Evolutionary conservation across 805 yeast species (phyloP), one percentile per base, ranked within the genome.

Genomic region (Metschnikowia matae): DNA sequence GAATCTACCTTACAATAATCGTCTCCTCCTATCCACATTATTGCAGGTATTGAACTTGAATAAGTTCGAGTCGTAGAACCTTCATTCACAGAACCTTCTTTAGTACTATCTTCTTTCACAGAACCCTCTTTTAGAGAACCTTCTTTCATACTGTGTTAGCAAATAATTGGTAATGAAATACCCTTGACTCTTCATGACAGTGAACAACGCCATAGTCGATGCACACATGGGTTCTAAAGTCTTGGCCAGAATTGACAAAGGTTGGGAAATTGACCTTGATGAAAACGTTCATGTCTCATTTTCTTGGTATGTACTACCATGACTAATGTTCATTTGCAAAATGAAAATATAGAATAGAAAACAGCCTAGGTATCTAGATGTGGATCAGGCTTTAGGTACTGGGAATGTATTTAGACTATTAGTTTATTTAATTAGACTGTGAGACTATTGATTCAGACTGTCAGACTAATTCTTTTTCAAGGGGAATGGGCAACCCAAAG

Each of bases 251-350:
- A 71, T 90, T 26, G 97, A 90, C 34, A 78, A 76, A 60, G 62
- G 71, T 17, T 94, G 97, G 97, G 99, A 99, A 70, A 83, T 94
- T 44, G 91, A 89, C 68, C 75, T 79, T 15, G 97, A 91, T 63
- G n/a, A 68, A 70, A 6, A 71, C 82, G 5, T 70, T 88, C 18
- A 75, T 83, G 42, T 67, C 23, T 21, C 6, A 6, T 21, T 21
- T 2, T 21, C 23, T 7, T 21, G 5, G 23, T 21, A 21, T 21
- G n/a, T n/a, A 21, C 23, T 21, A 21, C 2, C 23, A 6, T 21
- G 23, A 7, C 23, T 21, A 21, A 21, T 6, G 23, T 21, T 7
- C 23, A 21, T 21, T 21, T 21, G 23, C 23, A 21, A 21, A 7
- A 21, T 7, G 23, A 6, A 1, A 5, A 21, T 21, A 6, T 7